Evolutionary conservation across 768 basidiomycete species (phyloP).

Genomic region (Pisolithus albus): DNA sequence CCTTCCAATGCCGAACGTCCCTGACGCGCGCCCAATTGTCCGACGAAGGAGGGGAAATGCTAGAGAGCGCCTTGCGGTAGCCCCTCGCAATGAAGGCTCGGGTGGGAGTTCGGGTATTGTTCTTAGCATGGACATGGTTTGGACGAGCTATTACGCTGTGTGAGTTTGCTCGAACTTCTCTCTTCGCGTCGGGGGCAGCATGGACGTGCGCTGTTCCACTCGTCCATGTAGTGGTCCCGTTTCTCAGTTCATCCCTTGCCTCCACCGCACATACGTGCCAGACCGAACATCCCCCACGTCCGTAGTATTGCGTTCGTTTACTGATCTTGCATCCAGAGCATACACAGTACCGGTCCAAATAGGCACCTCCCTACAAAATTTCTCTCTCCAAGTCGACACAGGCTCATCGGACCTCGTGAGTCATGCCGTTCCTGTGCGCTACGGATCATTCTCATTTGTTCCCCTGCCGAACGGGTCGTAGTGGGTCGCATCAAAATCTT

Average conservation of each 20-base stretch:
- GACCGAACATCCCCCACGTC: too few relatives aligned
- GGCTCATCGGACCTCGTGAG: constrained; percentile 76
- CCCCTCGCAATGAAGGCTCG: constrained; percentile 31
- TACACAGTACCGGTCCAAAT: constrained; percentile 59
- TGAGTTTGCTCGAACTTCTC: constrained; percentile 28
- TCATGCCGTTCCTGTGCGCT: constrained; percentile 6
- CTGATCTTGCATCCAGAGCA: constrained; percentile 33
- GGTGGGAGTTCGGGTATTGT: constrained; percentile 53
- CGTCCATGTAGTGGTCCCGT: too few relatives aligned
- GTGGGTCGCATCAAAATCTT: constrained; percentile 73
- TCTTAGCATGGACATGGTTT: constrained; percentile 49
- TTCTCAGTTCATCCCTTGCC: too few relatives aligned
- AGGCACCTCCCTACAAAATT: constrained; percentile 41
- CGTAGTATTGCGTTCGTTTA: neutral
- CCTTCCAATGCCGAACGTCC: constrained; percentile 8
- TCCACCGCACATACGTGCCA: too few relatives aligned
- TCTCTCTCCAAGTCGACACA: constrained; percentile 70
- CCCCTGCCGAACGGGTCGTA: constrained; percentile 19
- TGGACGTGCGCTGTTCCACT: neutral
- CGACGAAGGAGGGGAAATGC: constrained; percentile 1
- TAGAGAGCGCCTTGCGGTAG: constrained; percentile 7
- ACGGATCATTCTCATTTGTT: neutral
- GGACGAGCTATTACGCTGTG: constrained; percentile 50
- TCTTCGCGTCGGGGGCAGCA: neutral
- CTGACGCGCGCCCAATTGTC: constrained; percentile 2